Conservation (phyloP, 164 flowering plant species). For the Umbilicus rupestris region DNA sequence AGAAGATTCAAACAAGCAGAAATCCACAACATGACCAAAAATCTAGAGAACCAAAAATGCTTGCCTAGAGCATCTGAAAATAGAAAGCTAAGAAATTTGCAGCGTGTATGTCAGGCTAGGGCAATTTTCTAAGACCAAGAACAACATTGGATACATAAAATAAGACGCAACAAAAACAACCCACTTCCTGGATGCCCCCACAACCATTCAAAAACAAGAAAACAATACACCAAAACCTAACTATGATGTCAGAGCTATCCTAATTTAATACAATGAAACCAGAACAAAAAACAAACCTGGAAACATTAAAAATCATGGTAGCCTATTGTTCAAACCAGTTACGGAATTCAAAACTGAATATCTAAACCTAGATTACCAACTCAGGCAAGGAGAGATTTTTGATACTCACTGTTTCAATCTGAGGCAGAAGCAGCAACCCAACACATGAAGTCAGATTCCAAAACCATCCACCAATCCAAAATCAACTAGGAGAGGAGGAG, state of each 20-base stretch:
- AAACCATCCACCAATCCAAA: background rate
- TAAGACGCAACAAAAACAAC: background rate
- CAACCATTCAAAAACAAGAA: constrained; percentile 1
- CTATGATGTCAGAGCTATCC: background rate
- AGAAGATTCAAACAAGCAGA: background rate
- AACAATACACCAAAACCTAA: background rate
- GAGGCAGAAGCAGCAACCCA: background rate
- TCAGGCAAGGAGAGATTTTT: background rate
- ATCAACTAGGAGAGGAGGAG: background rate
- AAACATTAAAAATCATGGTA: too few relatives aligned
- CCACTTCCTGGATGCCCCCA: constrained; percentile 5
- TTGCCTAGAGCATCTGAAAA: constrained; percentile 1
- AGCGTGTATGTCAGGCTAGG: background rate
- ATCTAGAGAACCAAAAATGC: background rate
- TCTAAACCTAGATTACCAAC: too few relatives aligned
- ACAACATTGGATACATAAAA: background rate
- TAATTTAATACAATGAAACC: background rate
- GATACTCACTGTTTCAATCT: background rate
- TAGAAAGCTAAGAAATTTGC: background rate
- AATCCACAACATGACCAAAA: constrained; percentile 1
- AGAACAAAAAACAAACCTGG: background rate
- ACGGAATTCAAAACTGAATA: background rate
- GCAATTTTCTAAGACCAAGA: background rate
- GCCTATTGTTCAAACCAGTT: background rate
- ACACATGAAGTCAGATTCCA: background rate